Evolutionary conservation across 179 eudicot species (phyloP).

Genomic region (Beta lomatogona): DNA sequence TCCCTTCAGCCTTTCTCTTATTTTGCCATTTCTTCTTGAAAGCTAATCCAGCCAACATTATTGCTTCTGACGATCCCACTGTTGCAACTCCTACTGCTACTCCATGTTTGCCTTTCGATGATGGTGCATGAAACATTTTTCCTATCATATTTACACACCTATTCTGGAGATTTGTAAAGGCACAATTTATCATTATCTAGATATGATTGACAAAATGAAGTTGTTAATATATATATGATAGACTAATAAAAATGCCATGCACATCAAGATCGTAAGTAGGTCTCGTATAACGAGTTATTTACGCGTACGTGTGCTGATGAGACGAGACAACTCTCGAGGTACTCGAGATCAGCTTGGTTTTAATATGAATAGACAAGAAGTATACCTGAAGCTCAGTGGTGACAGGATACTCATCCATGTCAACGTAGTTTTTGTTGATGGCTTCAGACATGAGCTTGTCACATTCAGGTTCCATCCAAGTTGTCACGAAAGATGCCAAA

Average conservation of each 20-base stretch:
- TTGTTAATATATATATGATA: no score
- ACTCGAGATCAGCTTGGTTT: no score
- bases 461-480: conserved; percentile 70
- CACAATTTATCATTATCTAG: no score
- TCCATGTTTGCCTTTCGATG: conserved; percentile 35
- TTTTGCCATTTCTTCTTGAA: conserved; percentile 71
- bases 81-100: conserved; percentile 59
- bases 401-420: conserved; percentile 65
- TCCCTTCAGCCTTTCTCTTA: conserved; percentile 47
- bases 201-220: no score
- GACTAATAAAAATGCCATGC: no score
- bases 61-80: conserved; percentile 68
- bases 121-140: conserved; percentile 57
- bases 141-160: conserved; percentile 68
- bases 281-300: no score
- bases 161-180: conserved; percentile 52
- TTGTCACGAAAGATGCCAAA: conserved; percentile 58
- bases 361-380: background rate
- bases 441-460: conserved; percentile 52
- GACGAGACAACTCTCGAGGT: no score
- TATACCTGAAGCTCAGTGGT: conserved; percentile 60
- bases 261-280: no score
- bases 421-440: conserved; percentile 61
- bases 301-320: no score
- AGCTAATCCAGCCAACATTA: conserved; percentile 67